Evolutionary conservation across 371 early-diverging fungal genomes (phyloP), one percentile per base, ranked within the genome.

Genomic region (Apophysomyces trapeziformis): DNA sequence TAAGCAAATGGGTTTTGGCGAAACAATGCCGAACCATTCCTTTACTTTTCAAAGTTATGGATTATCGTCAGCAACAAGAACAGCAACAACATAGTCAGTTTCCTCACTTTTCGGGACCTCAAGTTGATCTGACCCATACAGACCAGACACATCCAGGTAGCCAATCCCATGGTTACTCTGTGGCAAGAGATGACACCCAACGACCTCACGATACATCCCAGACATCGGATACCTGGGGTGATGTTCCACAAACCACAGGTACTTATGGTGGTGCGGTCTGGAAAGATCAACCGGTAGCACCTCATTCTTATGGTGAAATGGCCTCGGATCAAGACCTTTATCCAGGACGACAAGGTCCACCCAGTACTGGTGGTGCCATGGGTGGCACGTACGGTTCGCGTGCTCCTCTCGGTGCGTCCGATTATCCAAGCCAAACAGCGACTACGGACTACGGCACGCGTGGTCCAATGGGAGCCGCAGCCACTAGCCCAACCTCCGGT

Each of bases 261-360:
- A 41, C 41, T 13, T 41, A 47, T 16, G 47, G n/a, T 18, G 47
- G 47, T 16, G 47, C 54, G 7, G 35, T 50, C 9, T 50, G 54
- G 54, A 50, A 50, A 21, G 54, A 21, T 26, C 7, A n/a, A 1
- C 18, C 21, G 0, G 7, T 9, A 21, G 54, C 21, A 21, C 54
- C 54, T 2, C 54, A 50, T 26, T 50, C 54, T 1, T 50, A 50
- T 50, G 54, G 54, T 9, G 54, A 50, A 2, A 50, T 50, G 54
- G 54, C n/a, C 1, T 50, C 54, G 7, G 54, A 50, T 21, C n/a
- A 26, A 50, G 54, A 50, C 21, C n/a, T 50, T 16, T 50, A 50
- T 21, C 54, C 54, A 7, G 54, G 54, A 21, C 54, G 54, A 21
- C 21, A 50, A 21, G 54, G 21, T 4, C 54, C 54, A 21, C 54